These are phyloP conservation scores for Gynochthodes officinalis DNA, from an alignment of 257 asterid genomes.

Conservation along the genomic window DNA sequence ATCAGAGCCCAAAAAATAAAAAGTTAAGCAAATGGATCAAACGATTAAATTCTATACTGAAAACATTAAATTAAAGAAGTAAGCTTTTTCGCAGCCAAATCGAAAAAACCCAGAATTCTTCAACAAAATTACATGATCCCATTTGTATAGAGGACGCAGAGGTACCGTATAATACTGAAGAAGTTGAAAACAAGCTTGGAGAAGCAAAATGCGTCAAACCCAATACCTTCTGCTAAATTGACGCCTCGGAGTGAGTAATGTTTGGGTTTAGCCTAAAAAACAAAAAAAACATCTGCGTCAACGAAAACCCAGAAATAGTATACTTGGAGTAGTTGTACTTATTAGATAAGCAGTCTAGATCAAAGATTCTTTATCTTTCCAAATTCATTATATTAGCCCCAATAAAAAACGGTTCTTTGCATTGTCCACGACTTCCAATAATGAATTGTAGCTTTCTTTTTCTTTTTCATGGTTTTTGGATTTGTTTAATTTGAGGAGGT, in stretches of 20 bases:
- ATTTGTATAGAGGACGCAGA: background rate
- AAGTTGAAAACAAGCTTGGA: constrained; percentile 1
- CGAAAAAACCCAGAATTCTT: background rate
- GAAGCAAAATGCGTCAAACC: constrained; percentile 17
- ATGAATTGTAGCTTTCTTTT: too few species aligned
- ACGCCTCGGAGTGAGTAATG: constrained; percentile 14
- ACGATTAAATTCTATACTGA: background rate
- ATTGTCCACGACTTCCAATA: background rate
- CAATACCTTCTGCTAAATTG: background rate
- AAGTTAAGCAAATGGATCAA: background rate
- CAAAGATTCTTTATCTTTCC: background rate
- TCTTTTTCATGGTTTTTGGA: background rate
- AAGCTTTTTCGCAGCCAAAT: background rate
- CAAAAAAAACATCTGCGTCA: background rate
- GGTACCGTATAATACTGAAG: constrained; percentile 1
- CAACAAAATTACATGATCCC: background rate
- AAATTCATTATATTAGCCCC: background rate
- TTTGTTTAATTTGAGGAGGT: background rate
- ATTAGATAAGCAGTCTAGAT: background rate
- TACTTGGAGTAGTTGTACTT: background rate
- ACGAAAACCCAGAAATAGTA: background rate
- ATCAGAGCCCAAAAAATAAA: background rate
- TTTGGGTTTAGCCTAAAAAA: constrained; percentile 1
- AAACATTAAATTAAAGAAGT: background rate
- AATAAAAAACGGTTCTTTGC: background rate